phyloP scores from a whole-genome alignment of 176 grass and related monocot genomes.

The Carex myosuroides region DNA sequence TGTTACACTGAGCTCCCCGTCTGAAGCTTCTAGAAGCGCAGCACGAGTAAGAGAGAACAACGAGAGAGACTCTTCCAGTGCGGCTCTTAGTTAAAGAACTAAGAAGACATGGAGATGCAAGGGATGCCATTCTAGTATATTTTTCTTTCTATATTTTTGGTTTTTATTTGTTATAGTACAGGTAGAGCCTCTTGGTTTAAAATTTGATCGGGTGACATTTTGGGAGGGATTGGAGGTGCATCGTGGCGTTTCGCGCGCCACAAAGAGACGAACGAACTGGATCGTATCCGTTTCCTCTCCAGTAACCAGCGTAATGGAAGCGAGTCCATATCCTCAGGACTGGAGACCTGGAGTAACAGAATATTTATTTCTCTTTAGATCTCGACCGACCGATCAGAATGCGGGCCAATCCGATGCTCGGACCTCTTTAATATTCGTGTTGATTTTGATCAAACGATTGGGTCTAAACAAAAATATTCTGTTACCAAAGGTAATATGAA shows the following conservation, averaged over 20 bases:
- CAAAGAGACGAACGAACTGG: background rate
- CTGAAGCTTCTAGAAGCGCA: conserved; percentile 13
- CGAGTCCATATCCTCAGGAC: too few relatives aligned
- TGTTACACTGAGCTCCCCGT: background rate
- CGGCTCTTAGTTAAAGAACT: conserved; percentile 25
- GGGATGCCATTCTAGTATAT: conserved; percentile 28
- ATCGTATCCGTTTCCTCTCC: background rate
- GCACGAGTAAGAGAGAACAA: background rate
- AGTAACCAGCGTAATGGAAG: background rate
- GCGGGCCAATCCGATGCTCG: too few relatives aligned
- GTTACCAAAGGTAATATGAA: too few relatives aligned
- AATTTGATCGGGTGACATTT: background rate
- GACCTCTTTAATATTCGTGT: too few relatives aligned
- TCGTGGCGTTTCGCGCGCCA: conserved; percentile 22
- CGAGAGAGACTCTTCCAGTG: conserved; percentile 8
- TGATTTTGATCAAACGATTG: too few relatives aligned
- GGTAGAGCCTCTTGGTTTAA: background rate
- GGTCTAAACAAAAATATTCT: too few relatives aligned
- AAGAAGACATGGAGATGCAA: conserved; percentile 27
- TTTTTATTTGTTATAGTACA: background rate
- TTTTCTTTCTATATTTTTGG: background rate
- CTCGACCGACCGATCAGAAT: too few relatives aligned
- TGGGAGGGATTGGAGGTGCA: background rate
- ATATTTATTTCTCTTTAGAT: too few relatives aligned
- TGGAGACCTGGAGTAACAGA: too few relatives aligned